These are phyloP conservation scores for Microcera coccophila DNA, from an alignment of 2,329 filamentous ascomycete species.

Conservation along the genomic window DNA sequence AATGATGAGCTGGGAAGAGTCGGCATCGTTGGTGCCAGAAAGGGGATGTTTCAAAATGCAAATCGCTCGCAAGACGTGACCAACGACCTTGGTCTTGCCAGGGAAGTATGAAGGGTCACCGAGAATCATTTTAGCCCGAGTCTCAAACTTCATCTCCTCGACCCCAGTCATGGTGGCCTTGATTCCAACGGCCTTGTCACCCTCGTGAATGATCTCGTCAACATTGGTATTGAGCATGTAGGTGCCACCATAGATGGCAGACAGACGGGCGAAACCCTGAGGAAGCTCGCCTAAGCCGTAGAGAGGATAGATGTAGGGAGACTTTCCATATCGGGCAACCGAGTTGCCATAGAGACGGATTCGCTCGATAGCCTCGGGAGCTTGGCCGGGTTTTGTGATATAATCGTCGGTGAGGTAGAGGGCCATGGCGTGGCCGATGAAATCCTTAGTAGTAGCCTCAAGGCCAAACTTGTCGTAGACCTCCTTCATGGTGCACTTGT, in stretches of 20 bases:
- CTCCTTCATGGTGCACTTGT: conserved; percentile 87
- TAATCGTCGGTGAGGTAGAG: conserved; percentile 90
- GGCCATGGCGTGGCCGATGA: conserved; percentile 97
- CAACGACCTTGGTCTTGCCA: conserved; percentile 78
- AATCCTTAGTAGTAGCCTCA: conserved; percentile 84
- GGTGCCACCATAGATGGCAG: conserved; percentile 96
- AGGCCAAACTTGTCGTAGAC: conserved; percentile 97
- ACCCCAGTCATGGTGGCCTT: conserved; percentile 93
- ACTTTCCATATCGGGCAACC: conserved; percentile 95
- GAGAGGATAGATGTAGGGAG: conserved; percentile 97
- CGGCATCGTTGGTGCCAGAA: conserved; percentile 79
- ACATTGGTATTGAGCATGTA: conserved; percentile 98
- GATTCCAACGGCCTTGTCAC: conserved; percentile 85
- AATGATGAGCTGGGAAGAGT: conserved; percentile 94
- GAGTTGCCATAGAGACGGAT: conserved; percentile 97
- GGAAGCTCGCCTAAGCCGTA: conserved; percentile 97
- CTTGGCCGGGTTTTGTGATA: conserved; percentile 66
- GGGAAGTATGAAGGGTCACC: conserved; percentile 97
- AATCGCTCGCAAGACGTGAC: conserved; percentile 91
- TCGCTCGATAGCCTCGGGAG: conserved; percentile 82
- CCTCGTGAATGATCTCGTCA: conserved; percentile 83
- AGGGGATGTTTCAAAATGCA: conserved; percentile 96
- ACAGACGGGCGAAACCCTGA: conserved; percentile 94
- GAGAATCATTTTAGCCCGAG: conserved; percentile 92
- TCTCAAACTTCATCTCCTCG: conserved; percentile 91